A percentile compares a stretch with the other conserved stretches of the same genome.
phyloP scores from a whole-genome alignment of 805 yeast species.

The Danielia reshetovae region DNA sequence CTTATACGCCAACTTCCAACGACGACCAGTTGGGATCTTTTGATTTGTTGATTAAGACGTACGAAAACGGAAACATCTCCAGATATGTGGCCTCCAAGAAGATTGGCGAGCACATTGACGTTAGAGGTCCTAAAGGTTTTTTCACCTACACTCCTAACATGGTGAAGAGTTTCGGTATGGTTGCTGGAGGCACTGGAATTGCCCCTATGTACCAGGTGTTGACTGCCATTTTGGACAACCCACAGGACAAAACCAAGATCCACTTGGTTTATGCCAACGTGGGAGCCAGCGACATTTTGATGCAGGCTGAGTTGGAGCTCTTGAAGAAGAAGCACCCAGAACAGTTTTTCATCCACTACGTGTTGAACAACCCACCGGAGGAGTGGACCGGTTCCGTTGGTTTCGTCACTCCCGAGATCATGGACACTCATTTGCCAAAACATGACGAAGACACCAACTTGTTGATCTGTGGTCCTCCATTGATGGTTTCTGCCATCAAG shows the following conservation, averaged over 20 bases:
- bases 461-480: constrained; percentile 91
- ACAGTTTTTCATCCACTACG: constrained; percentile 62
- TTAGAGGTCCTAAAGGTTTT: constrained; percentile 89
- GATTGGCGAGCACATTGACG: constrained; percentile 73
- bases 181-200: constrained; percentile 96
- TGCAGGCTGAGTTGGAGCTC: constrained; percentile 74
- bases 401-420: constrained; percentile 70
- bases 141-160: constrained; percentile 80
- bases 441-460: constrained; percentile 61
- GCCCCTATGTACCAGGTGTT: constrained; percentile 94
- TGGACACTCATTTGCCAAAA: constrained; percentile 60
- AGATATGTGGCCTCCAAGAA: constrained; percentile 64
- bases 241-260: constrained; percentile 73
- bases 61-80: constrained; percentile 82
- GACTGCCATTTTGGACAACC: constrained; percentile 72
- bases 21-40: constrained; percentile 78
- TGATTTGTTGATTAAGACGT: constrained; percentile 81
- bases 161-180: constrained; percentile 74
- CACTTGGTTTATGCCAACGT: constrained; percentile 79
- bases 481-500: constrained; percentile 82
- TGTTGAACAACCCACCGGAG: constrained; percentile 68
- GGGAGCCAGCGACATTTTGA: constrained; percentile 71
- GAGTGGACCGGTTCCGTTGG: constrained; percentile 79
- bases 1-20: constrained; percentile 86
- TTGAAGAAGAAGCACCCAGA: constrained; percentile 55